Evolutionary conservation across 164 flowering plant species (phyloP).

Genomic region (Brasenia schreberi): DNA sequence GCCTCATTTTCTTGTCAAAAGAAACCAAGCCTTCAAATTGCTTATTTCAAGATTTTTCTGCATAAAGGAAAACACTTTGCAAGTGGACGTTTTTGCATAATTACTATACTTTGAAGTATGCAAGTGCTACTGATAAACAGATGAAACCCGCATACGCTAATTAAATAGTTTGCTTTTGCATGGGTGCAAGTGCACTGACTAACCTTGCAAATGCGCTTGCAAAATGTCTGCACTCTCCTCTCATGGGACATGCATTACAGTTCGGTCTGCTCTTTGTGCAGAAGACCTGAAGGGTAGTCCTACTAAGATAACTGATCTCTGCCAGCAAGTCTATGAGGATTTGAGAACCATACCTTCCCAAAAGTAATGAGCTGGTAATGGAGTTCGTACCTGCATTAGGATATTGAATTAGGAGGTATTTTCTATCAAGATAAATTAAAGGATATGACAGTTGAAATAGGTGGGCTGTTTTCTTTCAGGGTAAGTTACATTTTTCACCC

Average conservation of each 20-base stretch:
- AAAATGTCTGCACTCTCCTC: conserved; percentile 75
- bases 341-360: conserved; percentile 53
- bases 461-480: too few species aligned
- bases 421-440: too few species aligned
- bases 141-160: not conserved
- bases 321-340: not conserved
- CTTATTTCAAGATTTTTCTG: too few species aligned
- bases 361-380: conserved; percentile 93
- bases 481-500: too few species aligned
- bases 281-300: conserved; percentile 41
- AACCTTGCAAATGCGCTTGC: conserved; percentile 84
- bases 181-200: not conserved
- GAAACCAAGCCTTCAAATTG: too few species aligned
- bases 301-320: not conserved
- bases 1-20: too few species aligned
- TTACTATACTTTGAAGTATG: too few species aligned
- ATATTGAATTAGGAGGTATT: not conserved
- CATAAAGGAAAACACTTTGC: too few species aligned
- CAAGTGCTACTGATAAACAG: too few species aligned
- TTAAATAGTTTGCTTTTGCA: not conserved
- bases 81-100: too few species aligned
- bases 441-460: too few species aligned
- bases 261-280: conserved; percentile 81
- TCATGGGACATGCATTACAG: conserved; percentile 83
- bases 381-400: conserved; percentile 55